Conservation (phyloP, 768 basidiomycete species). For the Trametes gibbosa region DNA sequence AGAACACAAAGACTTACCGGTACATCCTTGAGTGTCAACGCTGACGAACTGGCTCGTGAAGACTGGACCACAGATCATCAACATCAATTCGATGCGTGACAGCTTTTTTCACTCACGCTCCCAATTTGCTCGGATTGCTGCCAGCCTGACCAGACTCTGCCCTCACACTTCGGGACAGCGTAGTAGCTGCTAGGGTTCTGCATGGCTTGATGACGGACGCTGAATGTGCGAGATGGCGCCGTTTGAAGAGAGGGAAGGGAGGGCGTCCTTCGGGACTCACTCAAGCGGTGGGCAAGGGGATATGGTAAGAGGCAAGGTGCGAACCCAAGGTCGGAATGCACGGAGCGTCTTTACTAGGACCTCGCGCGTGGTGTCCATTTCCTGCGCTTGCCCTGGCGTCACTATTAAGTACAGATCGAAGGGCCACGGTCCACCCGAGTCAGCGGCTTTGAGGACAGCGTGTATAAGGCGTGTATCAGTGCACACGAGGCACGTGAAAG, state of each 20-base stretch:
- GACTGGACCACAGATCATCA: constrained; percentile 10
- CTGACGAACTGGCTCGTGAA: constrained; percentile 20
- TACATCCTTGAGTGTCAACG: constrained; percentile 14
- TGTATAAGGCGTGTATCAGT: constrained; percentile 28
- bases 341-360: constrained; percentile 9
- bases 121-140: constrained; percentile 16
- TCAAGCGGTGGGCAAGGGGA: constrained; percentile 16
- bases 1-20: constrained; percentile 13
- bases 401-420: constrained; percentile 19
- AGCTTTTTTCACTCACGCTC: constrained; percentile 20
- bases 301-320: constrained; percentile 21
- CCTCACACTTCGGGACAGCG: constrained; percentile 18
- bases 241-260: neutral
- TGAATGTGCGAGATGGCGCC: neutral
- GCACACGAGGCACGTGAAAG: constrained; percentile 19
- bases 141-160: constrained; percentile 26
- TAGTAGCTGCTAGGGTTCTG: constrained; percentile 23
- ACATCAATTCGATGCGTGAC: neutral
- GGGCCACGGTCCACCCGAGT: constrained; percentile 14
- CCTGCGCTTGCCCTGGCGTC: constrained; percentile 20
- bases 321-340: constrained; percentile 16
- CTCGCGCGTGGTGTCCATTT: constrained; percentile 20
- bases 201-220: constrained; percentile 19
- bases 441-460: constrained; percentile 16
- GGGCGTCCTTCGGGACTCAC: constrained; percentile 11